These are phyloP conservation scores for Lithospermum erythrorhizon DNA, from an alignment of 257 asterid species.

Conservation along the genomic window DNA sequence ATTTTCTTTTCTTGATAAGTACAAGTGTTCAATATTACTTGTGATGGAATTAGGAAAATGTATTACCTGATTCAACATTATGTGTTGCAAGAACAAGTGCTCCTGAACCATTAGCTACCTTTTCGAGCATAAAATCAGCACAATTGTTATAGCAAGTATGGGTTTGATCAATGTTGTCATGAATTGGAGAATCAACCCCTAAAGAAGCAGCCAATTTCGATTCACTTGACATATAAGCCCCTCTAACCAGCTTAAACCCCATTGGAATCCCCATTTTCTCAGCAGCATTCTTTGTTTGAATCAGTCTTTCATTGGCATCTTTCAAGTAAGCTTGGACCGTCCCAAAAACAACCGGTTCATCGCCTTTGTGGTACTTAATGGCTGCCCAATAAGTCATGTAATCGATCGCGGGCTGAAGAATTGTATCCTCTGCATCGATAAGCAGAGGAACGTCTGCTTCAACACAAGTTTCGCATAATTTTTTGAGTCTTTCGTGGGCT, in stretches of 20 bases:
- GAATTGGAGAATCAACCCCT: conserved; percentile 50
- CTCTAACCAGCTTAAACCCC: conserved; percentile 62
- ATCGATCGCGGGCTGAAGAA: conserved; percentile 73
- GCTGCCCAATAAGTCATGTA: conserved; percentile 63
- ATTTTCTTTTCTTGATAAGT: no score
- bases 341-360: conserved; percentile 50
- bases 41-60: no score
- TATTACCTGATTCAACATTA: conserved; percentile 61
- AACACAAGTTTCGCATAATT: conserved; percentile 33
- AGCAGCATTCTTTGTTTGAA: conserved; percentile 42
- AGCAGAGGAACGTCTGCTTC: conserved; percentile 41
- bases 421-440: conserved; percentile 80
- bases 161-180: conserved; percentile 34
- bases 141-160: conserved; percentile 53
- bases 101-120: conserved; percentile 51
- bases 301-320: conserved; percentile 52
- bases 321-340: conserved; percentile 72
- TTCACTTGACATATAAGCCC: conserved; percentile 27
- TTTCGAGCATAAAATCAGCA: conserved; percentile 47
- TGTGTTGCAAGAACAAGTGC: conserved; percentile 81
- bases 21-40: no score
- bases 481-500: conserved; percentile 32
- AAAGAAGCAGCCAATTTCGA: conserved; percentile 24
- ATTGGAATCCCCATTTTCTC: conserved; percentile 39
- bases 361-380: conserved; percentile 20